Conservation (phyloP, 164 flowering plant species). For the Tetrastigma voinierianum region DNA sequence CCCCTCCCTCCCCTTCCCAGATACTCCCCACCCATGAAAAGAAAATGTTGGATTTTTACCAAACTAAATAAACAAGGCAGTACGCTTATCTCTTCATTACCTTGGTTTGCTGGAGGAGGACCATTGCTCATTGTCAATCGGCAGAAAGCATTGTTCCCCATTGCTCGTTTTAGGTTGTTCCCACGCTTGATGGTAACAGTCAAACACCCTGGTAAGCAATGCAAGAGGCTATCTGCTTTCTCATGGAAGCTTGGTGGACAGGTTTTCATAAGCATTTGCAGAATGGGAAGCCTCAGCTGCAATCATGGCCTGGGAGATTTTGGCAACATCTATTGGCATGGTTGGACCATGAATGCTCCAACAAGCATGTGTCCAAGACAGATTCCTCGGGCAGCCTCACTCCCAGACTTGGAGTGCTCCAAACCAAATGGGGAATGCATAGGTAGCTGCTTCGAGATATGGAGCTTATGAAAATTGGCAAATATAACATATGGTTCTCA, state of each 20-base stretch:
- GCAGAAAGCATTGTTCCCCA: slow-evolving; percentile 87
- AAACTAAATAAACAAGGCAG: not conserved
- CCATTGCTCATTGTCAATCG: slow-evolving; percentile 76
- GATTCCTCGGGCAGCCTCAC: slow-evolving; percentile 77
- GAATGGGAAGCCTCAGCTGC: slow-evolving; percentile 89
- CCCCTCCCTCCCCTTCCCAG: no score
- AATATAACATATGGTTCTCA: slow-evolving; percentile 78
- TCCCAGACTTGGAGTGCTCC: slow-evolving; percentile 74
- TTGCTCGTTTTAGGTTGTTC: slow-evolving; percentile 72
- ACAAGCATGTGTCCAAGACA: slow-evolving; percentile 69
- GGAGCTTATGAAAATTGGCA: slow-evolving; percentile 79
- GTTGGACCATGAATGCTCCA: slow-evolving; percentile 80
- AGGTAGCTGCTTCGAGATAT: slow-evolving; percentile 85
- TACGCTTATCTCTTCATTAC: slow-evolving; percentile 44
- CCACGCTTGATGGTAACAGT: slow-evolving; percentile 81
- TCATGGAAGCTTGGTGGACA: slow-evolving; percentile 91
- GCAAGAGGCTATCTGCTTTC: slow-evolving; percentile 72
- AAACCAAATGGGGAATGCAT: slow-evolving; percentile 76
- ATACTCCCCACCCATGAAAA: no score
- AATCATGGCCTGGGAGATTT: slow-evolving; percentile 71
- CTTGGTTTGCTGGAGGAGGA: slow-evolving; percentile 82
- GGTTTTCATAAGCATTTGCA: slow-evolving; percentile 77
- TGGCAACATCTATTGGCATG: slow-evolving; percentile 75
- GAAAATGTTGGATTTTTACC: no score
- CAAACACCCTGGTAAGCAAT: slow-evolving; percentile 85